A percentile compares a stretch with the other conserved stretches of the same genome.
phyloP scores from a whole-genome alignment of 2,329 filamentous ascomycete species.

The Fusarium veterinarium region DNA sequence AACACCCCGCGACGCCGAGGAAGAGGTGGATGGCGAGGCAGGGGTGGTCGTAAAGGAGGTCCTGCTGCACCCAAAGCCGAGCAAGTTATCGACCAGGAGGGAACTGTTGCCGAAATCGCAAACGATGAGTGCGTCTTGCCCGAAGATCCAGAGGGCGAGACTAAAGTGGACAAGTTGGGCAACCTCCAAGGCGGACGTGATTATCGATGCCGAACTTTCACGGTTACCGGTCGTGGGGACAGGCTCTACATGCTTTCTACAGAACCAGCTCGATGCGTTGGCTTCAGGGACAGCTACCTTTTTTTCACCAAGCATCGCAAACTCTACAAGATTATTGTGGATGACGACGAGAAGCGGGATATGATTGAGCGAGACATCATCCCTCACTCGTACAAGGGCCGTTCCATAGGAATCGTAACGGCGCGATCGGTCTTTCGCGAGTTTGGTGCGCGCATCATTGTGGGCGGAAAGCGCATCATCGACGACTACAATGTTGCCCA shows the following conservation, averaged over 20 bases:
- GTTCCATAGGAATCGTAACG: constrained; percentile 95
- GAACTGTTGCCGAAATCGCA: constrained; percentile 88
- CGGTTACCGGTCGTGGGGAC: constrained; percentile 83
- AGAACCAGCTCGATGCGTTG: constrained; percentile 94
- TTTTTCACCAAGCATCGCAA: constrained; percentile 99
- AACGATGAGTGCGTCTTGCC: constrained; percentile 93
- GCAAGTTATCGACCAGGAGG: constrained; percentile 92
- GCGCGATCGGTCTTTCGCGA: constrained; percentile 97
- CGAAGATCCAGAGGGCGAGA: constrained; percentile 87
- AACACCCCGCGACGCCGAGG: constrained; percentile 73
- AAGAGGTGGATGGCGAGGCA: constrained; percentile 76
- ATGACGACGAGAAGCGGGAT: constrained; percentile 96
- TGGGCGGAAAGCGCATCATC: constrained; percentile 84
- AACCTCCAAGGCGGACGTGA: constrained; percentile 85
- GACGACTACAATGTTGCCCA: constrained; percentile 91
- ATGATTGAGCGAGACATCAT: constrained; percentile 96
- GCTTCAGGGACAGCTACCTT: constrained; percentile 96
- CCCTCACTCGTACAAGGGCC: constrained; percentile 97
- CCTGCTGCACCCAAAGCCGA: constrained; percentile 81
- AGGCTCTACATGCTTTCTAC: constrained; percentile 98
- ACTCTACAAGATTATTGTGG: constrained; percentile 97
- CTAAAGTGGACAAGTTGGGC: constrained; percentile 92
- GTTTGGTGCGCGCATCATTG: constrained; percentile 93
- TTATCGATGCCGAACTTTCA: constrained; percentile 96
- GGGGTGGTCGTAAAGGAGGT: constrained; percentile 74